Conservation (phyloP, 1,284 basidiomycete genomes). For the Rhodotorula glutinis region DNA sequence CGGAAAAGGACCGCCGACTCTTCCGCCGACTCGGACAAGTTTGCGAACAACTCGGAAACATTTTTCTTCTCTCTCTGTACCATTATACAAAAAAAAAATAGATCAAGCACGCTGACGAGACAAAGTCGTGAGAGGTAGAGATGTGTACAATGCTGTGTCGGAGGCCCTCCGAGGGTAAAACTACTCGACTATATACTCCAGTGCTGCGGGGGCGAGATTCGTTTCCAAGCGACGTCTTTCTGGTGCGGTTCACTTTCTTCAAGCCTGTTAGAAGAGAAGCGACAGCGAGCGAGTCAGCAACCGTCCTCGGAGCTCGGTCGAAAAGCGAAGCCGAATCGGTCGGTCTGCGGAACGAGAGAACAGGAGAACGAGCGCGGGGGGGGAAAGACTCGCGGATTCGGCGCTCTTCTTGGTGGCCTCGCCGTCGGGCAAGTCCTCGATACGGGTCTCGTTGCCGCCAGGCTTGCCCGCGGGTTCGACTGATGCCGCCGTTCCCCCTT, state of each 20-base stretch:
- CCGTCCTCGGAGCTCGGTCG: too few relatives aligned
- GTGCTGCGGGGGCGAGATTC: neutral
- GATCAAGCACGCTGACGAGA: too few relatives aligned
- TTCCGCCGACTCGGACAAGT: too few relatives aligned
- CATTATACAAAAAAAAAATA: too few relatives aligned
- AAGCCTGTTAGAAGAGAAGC: neutral
- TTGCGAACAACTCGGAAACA: too few relatives aligned
- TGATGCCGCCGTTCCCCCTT: neutral
- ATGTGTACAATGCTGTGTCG: too few relatives aligned
- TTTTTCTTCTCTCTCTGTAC: too few relatives aligned
- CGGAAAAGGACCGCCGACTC: too few relatives aligned
- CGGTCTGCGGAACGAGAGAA: neutral
- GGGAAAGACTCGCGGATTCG: slow-evolving; percentile 2
- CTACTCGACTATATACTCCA: neutral
- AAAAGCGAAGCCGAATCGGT: too few relatives aligned
- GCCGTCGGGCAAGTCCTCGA: slow-evolving; percentile 13
- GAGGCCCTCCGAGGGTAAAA: too few relatives aligned
- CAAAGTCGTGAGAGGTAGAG: too few relatives aligned
- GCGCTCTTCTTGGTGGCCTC: slow-evolving; percentile 3
- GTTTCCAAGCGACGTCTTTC: neutral
- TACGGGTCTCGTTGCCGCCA: neutral
- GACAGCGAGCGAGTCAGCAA: neutral
- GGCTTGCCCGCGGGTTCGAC: neutral
- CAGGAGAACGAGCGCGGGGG: neutral
- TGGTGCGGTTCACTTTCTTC: neutral